These are phyloP conservation scores for Macroventuria anomochaeta DNA, from an alignment of 2,329 filamentous ascomycete genomes.

Conservation along the genomic window DNA sequence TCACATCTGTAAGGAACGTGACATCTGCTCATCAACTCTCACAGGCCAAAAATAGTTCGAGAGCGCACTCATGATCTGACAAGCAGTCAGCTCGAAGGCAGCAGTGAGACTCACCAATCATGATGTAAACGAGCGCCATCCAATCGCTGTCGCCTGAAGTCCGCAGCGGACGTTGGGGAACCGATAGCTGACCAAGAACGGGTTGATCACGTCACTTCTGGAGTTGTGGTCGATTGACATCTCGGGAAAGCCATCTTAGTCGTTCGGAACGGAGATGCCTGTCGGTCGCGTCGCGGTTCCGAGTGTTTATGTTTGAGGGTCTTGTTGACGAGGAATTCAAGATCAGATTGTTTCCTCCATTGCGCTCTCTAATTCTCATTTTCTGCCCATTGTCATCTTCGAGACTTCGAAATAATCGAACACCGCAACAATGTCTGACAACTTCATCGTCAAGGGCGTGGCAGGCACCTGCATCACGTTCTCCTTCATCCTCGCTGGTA, in stretches of 20 bases:
- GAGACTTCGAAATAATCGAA: background rate
- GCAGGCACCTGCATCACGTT: constrained; percentile 56
- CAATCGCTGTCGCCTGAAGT: constrained; percentile 8
- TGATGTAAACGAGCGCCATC: constrained; percentile 5
- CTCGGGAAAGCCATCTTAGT: constrained; percentile 9
- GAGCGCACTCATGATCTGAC: background rate
- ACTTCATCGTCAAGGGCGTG: constrained; percentile 47
- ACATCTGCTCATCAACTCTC: background rate
- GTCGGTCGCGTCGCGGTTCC: constrained; percentile 12
- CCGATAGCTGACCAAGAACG: constrained; percentile 11
- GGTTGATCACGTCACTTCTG: constrained; percentile 7
- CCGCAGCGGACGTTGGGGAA: constrained; percentile 19
- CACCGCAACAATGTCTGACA: constrained; percentile 39
- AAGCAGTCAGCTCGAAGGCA: background rate
- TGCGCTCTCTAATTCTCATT: background rate
- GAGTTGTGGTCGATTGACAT: constrained; percentile 7
- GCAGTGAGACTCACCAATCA: constrained; percentile 1
- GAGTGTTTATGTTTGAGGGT: constrained; percentile 12
- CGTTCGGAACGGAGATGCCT: constrained; percentile 15
- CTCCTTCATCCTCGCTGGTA: constrained; percentile 59
- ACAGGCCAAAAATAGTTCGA: background rate
- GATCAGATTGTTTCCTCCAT: background rate
- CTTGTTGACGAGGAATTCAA: constrained; percentile 11
- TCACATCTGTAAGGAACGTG: background rate
- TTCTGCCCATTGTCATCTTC: background rate